Evolutionary conservation across 192 early-diverging fungal species (phyloP).

Genomic region (Phycomyces blakesleeanus): DNA sequence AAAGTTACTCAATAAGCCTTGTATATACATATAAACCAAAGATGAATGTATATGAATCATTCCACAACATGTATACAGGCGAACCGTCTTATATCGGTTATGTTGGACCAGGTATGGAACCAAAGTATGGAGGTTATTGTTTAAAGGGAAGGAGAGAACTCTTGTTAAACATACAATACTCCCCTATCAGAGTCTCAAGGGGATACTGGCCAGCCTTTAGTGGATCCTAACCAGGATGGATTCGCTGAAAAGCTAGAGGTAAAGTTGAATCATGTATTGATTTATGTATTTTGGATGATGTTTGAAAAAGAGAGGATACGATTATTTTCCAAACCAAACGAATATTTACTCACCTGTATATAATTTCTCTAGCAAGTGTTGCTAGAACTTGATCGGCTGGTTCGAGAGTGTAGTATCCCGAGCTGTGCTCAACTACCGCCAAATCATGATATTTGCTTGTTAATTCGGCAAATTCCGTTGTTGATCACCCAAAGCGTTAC

Average conservation of each 20-base stretch:
- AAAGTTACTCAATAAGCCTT: no score
- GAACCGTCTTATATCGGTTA: no score
- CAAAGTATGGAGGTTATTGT: no score
- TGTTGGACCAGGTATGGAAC: no score
- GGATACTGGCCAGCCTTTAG: not conserved
- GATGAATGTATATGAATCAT: not conserved
- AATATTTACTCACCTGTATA: not conserved
- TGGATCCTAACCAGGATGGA: not conserved
- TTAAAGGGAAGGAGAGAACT: no score
- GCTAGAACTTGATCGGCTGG: slow-evolving; percentile 72
- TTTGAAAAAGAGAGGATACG: no score
- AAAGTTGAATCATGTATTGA: no score
- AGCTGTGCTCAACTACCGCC: slow-evolving; percentile 63
- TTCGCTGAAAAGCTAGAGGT: not conserved
- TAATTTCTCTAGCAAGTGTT: slow-evolving; percentile 25
- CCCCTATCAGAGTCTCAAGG: not conserved
- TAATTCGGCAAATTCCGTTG: slow-evolving; percentile 69
- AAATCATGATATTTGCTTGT: slow-evolving; percentile 71
- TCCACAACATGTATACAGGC: not conserved
- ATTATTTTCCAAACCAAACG: no score
- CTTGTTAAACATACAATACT: no score
- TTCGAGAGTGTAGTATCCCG: slow-evolving; percentile 47
- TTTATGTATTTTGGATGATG: no score
- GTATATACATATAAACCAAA: no score
- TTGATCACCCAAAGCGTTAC: slow-evolving; percentile 61